phyloP scores from a whole-genome alignment of 1,284 basidiomycete genomes.

The Schizopora paradoxa region DNA sequence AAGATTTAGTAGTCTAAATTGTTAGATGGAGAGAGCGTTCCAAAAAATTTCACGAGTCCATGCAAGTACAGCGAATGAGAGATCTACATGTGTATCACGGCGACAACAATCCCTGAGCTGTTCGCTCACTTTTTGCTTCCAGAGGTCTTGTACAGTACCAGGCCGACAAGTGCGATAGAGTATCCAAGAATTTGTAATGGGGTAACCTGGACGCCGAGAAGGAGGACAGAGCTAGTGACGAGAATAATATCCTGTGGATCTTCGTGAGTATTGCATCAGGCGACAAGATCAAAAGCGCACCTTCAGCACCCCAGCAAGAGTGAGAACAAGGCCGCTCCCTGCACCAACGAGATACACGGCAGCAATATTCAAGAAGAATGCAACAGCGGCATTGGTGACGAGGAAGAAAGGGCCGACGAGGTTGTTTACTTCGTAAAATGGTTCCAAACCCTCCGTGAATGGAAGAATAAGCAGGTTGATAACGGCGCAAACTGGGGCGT shows the following conservation, averaged over 20 bases:
- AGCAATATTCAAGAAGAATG: conserved; percentile 89
- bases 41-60: too few relatives aligned
- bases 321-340: conserved; percentile 84
- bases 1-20: too few relatives aligned
- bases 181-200: conserved; percentile 86
- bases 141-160: conserved; percentile 78
- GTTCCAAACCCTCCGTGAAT: conserved; percentile 86
- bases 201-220: conserved; percentile 78
- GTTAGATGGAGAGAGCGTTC: too few relatives aligned
- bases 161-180: conserved; percentile 74
- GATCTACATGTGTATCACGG: too few relatives aligned
- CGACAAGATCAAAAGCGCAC: conserved; percentile 31
- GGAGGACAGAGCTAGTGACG: conserved; percentile 81
- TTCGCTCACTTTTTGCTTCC: too few relatives aligned
- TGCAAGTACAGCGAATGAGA: too few relatives aligned
- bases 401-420: conserved; percentile 76
- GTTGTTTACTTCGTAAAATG: conserved; percentile 68
- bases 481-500: conserved; percentile 87
- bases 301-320: conserved; percentile 93
- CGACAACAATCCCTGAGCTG: too few relatives aligned
- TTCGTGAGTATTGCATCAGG: neutral
- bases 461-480: conserved; percentile 85
- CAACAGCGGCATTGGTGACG: conserved; percentile 80
- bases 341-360: conserved; percentile 93
- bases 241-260: conserved; percentile 86